Base-by-base conservation (phyloP, 1,284 basidiomycete species). In the Phlebopus sp. region DNA sequence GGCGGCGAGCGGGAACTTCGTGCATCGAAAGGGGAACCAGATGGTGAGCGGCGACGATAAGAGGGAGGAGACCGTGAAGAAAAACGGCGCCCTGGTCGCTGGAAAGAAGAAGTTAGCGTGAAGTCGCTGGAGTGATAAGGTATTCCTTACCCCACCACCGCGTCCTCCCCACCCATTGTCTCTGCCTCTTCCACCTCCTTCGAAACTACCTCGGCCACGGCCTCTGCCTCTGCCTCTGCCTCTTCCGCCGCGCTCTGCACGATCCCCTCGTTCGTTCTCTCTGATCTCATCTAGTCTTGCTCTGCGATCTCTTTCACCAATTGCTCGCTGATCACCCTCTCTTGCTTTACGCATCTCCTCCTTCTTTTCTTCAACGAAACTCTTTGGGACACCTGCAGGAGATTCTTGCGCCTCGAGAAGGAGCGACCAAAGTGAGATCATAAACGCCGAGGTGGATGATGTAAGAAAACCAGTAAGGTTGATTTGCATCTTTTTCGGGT, bases 321-420 rank as follows among this genome's bases (percentile, higher is more conserved):
- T 73, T 6, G 82, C 80, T 13, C 80, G 75, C 13, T 77, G 75
- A 54, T 90, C 90, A 49, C 79, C 83, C 56, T 86, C 84, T 40
- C 82, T 76, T n/a, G 82, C 81, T 50, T 76, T 76, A 25, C 90
- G 78, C 77, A 98, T 82, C 69, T 99, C 96, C 60, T 84, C 83
- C 71, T 99, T 99, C 73, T 98, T 98, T 64, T 91, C 86, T 60
- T 97, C 93, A 18, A 99, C 86, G 63, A 98, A 94, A 19, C 87
- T 86, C n/a, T 82, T 81, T 2, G 96, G 96, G 0, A 99, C 91
- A 52, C 94, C 94, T 6, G 90, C 89, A 1, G 90, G 80, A 25
- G 91, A 92, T 35, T 79, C 76, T 67, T 98, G 96, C 3, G 96
- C 96, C 54, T 92, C 91, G 5, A 99, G 70, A 6, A 99, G 74